Conservation (phyloP, 768 basidiomycete genomes). For the Collybia nuda region DNA sequence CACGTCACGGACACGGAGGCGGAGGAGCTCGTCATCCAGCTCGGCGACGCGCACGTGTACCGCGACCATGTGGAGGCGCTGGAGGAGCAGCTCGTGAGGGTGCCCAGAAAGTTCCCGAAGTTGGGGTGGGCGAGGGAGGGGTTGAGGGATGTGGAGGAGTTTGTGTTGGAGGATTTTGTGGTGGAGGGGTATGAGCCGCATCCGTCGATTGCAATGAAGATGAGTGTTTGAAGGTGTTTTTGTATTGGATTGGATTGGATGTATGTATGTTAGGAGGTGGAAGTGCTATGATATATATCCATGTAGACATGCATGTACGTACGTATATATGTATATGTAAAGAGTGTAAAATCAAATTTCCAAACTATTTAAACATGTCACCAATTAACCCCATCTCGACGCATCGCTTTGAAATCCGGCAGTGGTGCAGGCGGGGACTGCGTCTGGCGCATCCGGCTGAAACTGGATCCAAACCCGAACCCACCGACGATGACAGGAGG, state of each 20-base stretch:
- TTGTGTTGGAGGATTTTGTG: conserved; percentile 75
- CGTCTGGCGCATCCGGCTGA: not conserved
- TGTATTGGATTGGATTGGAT: too few relatives aligned
- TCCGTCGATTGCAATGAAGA: conserved; percentile 89
- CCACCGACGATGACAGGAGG: not conserved
- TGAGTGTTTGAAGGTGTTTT: conserved; percentile 75
- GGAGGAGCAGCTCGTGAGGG: conserved; percentile 72
- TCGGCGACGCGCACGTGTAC: conserved; percentile 98
- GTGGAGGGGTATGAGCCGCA: conserved; percentile 87
- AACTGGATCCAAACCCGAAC: conserved; percentile 8
- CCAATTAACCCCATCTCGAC: too few relatives aligned
- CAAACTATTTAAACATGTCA: too few relatives aligned
- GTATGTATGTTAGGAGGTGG: too few relatives aligned
- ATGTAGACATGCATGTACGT: too few relatives aligned
- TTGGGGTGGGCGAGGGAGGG: conserved; percentile 66
- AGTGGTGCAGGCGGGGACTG: too few relatives aligned
- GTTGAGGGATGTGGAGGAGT: conserved; percentile 77
- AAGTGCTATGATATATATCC: too few relatives aligned
- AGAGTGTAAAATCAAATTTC: too few relatives aligned
- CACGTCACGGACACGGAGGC: conserved; percentile 84
- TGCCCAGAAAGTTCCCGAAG: conserved; percentile 82
- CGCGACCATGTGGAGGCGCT: conserved; percentile 90
- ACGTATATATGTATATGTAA: too few relatives aligned
- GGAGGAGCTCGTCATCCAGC: conserved; percentile 90
- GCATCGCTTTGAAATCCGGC: too few relatives aligned